Evolutionary conservation across 208 protist genomes (phyloP).

Genomic region (Trypanosoma lewisi): DNA sequence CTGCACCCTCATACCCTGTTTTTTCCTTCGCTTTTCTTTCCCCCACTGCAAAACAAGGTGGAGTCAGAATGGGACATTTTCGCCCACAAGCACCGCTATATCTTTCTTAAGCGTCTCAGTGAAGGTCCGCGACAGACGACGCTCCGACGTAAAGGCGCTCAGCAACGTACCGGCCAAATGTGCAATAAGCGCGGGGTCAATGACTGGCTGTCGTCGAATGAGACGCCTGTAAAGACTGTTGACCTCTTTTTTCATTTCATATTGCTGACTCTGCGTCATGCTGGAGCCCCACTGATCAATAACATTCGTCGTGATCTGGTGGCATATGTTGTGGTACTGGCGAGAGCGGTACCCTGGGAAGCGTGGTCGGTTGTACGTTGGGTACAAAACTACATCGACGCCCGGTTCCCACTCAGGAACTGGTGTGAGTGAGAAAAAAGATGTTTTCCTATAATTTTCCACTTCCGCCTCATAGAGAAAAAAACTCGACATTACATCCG

Average conservation of each 20-base stretch:
- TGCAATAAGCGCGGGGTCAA: constrained; percentile 51
- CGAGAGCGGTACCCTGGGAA: constrained; percentile 31
- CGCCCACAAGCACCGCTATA: constrained; percentile 13
- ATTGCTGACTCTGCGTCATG: constrained; percentile 17
- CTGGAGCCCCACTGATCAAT: constrained; percentile 27
- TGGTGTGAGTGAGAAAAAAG: constrained; percentile 35
- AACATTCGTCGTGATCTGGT: constrained; percentile 38
- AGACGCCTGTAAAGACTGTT: constrained; percentile 46
- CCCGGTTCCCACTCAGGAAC: constrained; percentile 32
- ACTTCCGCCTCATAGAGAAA: constrained; percentile 36
- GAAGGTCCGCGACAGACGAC: constrained; percentile 28
- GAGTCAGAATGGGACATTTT: background rate
- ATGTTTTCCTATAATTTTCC: constrained; percentile 34
- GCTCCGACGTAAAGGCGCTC: constrained; percentile 39
- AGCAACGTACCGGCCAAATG: constrained; percentile 41
- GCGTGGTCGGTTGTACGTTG: constrained; percentile 28
- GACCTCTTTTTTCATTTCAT: constrained; percentile 36
- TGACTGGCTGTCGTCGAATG: constrained; percentile 45
- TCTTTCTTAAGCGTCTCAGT: constrained; percentile 38
- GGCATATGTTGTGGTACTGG: constrained; percentile 40
- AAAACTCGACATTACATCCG: constrained; percentile 49
- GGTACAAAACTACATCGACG: constrained; percentile 34
- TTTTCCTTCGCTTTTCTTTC: too few species aligned
- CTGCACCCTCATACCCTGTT: too few species aligned
- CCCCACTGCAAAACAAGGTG: background rate